Conservation (phyloP, 2,329 filamentous ascomycete species). For the Xylaria hypoxylon region DNA sequence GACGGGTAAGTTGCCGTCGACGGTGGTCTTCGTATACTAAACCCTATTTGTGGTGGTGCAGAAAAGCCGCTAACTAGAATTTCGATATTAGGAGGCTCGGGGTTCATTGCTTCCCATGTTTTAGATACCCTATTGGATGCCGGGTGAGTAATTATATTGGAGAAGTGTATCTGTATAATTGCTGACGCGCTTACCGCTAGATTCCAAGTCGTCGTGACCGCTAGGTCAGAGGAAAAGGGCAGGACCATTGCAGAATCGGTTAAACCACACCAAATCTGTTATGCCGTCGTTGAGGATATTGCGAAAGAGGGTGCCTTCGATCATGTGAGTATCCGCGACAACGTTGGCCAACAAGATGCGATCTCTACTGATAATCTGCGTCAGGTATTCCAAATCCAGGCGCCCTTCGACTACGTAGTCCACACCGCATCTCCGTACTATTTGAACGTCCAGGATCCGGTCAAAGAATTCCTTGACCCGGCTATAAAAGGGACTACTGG, state of each 20-base stretch:
- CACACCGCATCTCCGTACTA: constrained; percentile 82
- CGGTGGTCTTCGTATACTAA: background rate
- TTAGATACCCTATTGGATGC: constrained; percentile 60
- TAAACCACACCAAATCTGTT: constrained; percentile 53
- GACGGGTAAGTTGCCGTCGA: constrained; percentile 43
- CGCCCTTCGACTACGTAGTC: constrained; percentile 77
- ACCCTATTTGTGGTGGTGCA: background rate
- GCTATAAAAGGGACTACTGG: constrained; percentile 65
- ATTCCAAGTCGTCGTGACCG: constrained; percentile 59
- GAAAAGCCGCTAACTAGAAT: constrained; percentile 7
- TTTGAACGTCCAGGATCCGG: constrained; percentile 67
- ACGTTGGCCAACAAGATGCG: background rate
- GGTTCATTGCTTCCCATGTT: constrained; percentile 67
- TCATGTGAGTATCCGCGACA: constrained; percentile 51
- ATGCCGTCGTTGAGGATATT: constrained; percentile 76
- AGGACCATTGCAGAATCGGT: constrained; percentile 57
- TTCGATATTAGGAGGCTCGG: constrained; percentile 58
- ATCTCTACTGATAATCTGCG: constrained; percentile 3
- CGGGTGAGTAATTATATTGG: constrained; percentile 49
- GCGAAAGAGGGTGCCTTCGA: constrained; percentile 77
- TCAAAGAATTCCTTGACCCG: constrained; percentile 64
- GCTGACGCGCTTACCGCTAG: constrained; percentile 43
- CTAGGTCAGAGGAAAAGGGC: constrained; percentile 62
- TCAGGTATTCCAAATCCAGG: constrained; percentile 55
- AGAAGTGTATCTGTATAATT: constrained; percentile 56